Percentiles rank a stretch among this genome's conserved stretches.
Conservation (phyloP, 1,284 basidiomycete species). For the Melampsora larici-populina region DNA sequence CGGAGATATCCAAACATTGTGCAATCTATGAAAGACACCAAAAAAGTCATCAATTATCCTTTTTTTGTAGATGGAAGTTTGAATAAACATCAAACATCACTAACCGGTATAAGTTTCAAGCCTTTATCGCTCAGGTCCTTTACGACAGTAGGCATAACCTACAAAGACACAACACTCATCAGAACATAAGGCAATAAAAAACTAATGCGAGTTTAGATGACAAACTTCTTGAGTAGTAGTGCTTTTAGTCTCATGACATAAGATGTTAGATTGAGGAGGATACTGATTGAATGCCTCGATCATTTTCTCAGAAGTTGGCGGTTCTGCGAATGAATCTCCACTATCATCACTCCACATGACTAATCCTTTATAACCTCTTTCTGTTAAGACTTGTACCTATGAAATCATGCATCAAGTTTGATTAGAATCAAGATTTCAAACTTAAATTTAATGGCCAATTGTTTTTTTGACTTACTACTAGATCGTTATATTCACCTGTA, state of each 20-base stretch:
- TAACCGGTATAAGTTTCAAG: slow-evolving; percentile 2
- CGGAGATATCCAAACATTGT: slow-evolving; percentile 12
- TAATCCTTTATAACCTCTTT: slow-evolving; percentile 11
- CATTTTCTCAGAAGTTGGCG: background rate
- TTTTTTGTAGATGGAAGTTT: background rate
- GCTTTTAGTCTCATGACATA: background rate
- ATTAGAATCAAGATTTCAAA: background rate
- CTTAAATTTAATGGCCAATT: background rate
- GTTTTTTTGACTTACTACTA: slow-evolving; percentile 8
- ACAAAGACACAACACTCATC: background rate
- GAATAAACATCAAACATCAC: background rate
- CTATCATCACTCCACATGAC: background rate
- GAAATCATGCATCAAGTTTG: background rate
- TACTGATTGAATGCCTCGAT: background rate
- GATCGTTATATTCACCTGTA: slow-evolving; percentile 38
- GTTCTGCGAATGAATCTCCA: background rate
- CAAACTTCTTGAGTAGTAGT: background rate
- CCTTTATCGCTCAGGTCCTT: background rate
- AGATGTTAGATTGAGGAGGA: background rate
- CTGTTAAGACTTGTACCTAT: background rate
- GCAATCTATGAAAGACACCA: background rate
- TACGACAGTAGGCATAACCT: slow-evolving; percentile 30
- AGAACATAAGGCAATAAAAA: background rate
- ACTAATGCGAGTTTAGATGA: background rate
- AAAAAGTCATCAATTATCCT: background rate